phyloP scores from a whole-genome alignment of 345 rosid genomes.

The Bruguiera gymnorhiza region DNA sequence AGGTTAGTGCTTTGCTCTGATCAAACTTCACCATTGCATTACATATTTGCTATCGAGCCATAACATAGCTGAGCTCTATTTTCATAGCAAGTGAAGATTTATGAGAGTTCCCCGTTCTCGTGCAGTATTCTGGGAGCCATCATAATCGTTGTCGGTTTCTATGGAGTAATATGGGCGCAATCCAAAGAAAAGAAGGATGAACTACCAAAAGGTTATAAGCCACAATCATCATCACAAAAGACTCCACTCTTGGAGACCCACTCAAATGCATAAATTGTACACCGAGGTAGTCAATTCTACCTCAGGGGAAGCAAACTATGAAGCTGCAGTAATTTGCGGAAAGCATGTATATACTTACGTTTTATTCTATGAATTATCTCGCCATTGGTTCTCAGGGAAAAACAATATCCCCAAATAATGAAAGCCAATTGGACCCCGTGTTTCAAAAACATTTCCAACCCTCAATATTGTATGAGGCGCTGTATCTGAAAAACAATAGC shows the following conservation, averaged over 20 bases:
- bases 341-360: neutral
- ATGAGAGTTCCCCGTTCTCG: neutral
- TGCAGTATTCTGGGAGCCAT: conserved; percentile 47
- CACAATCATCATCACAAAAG: conserved; percentile 5
- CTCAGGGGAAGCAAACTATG: neutral
- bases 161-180: conserved; percentile 51
- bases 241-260: conserved; percentile 29
- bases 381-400: no score
- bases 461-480: no score
- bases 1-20: conserved; percentile 28
- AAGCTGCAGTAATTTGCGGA: neutral
- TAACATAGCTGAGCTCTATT: neutral
- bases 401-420: no score
- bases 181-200: conserved; percentile 28
- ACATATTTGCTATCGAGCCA: no score
- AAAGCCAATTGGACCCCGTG: no score
- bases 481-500: no score
- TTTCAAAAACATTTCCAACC: no score
- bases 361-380: no score
- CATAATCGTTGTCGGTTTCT: conserved; percentile 48
- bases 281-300: neutral
- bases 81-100: neutral
- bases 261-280: conserved; percentile 4
- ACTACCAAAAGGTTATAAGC: neutral
- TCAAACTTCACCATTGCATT: neutral